Evolutionary conservation across 1,284 basidiomycete species (phyloP), one percentile per base, ranked within the genome.

Genomic region (Leccinum subfulvum): DNA sequence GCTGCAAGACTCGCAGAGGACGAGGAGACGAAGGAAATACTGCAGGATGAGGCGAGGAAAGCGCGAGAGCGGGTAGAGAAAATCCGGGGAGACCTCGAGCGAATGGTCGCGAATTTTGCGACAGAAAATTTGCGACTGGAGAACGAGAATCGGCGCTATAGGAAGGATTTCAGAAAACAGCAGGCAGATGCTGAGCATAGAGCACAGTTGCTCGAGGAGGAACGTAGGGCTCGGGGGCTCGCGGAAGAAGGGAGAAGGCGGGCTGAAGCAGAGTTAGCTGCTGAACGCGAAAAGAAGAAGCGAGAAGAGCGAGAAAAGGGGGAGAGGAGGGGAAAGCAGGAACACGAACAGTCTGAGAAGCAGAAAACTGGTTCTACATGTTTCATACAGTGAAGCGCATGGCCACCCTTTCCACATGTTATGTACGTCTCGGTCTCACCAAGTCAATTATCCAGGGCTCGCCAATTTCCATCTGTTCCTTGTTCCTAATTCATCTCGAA

Each of bases 41-140:
- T 79, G 35, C 79, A 79, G 51, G 65, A 67, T 6, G 78, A 79
- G 56, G 69, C 69, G 2, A 70, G 67, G 60, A 72, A 69, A 59
- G 67, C 74, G 47, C 68, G 71, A 30, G 65, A 65, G 41, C 71
- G 69, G 60, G 65, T 76, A 39, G 64, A 65, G n/a, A 58, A 62
- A 2, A 66, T 75, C 21, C 71, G 73, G 26, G 58, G 41, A 3
- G 71, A 74, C 57, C 65, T 77, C 13, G 68, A 70, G 60, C 70
- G 68, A 49, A 70, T 78, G 66, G 70, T 72, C 0, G 59, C 68
- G 0, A 67, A 73, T 21, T 75, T 76, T 60, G 67, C 68, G 33
- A 60, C 65, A 10, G 75, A 78, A 58, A 78, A 76, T 49, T 64
- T 58, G 30, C 61, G 67, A 47, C 68, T 77, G 44, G 71, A 73